phyloP scores from a whole-genome alignment of 2,329 filamentous ascomycete genomes.

The Colletotrichum higginsianum region DNA sequence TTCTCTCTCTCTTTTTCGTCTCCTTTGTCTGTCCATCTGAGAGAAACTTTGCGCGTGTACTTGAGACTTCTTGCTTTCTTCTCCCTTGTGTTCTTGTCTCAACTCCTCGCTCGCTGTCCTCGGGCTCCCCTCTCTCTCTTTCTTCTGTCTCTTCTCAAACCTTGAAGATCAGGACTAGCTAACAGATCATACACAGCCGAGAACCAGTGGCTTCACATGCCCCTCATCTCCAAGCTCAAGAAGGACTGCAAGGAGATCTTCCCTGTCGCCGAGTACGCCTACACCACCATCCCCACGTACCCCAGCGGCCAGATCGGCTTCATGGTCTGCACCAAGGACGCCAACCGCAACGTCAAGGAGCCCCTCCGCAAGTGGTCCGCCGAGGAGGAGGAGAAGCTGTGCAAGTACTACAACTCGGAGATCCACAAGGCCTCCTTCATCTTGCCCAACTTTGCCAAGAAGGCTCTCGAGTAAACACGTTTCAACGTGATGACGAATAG shows the following conservation, averaged over 20 bases:
- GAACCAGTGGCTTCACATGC: conserved; percentile 99
- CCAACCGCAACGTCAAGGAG: conserved; percentile 84
- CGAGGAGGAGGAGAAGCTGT: conserved; percentile 93
- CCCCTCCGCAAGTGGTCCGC: conserved; percentile 85
- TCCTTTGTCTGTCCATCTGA: not conserved
- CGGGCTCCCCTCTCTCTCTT: not conserved
- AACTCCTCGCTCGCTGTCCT: not conserved
- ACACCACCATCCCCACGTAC: conserved; percentile 99
- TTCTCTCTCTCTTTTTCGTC: conserved; percentile 22
- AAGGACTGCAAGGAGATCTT: conserved; percentile 98
- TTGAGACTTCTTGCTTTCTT: not conserved
- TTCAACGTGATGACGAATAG: not conserved
- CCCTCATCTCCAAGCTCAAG: conserved; percentile 94
- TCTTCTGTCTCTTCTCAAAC: not conserved
- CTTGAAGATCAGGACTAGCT: conserved; percentile 35
- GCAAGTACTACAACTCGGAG: conserved; percentile 97
- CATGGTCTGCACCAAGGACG: conserved; percentile 99
- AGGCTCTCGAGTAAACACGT: conserved; percentile 71
- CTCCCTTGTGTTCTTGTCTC: not conserved
- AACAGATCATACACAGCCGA: conserved; percentile 76
- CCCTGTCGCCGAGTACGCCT: conserved; percentile 97
- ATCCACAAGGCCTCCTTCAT: conserved; percentile 97
- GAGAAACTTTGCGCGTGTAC: not conserved
- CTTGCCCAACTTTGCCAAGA: conserved; percentile 92
- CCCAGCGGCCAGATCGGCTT: conserved; percentile 99